Evolutionary conservation across 2,329 filamentous ascomycete genomes (phyloP).

Genomic region (Pyricularia sp.): DNA sequence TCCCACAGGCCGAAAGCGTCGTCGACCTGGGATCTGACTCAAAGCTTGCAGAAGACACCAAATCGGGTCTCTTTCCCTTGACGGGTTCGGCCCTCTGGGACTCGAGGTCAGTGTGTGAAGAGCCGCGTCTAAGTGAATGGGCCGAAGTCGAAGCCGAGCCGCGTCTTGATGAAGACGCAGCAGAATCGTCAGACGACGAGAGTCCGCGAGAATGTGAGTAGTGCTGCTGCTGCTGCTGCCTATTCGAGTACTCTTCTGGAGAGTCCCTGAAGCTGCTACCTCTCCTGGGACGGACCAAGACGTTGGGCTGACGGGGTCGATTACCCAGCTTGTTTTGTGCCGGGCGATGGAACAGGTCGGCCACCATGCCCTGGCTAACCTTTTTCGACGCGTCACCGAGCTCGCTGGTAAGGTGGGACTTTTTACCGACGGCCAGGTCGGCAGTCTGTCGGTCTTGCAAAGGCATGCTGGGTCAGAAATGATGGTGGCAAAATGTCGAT

Average conservation of each 20-base stretch:
- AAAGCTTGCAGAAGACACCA: background rate
- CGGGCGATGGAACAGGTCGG: background rate
- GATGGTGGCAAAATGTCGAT: background rate
- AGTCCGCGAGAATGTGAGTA: background rate
- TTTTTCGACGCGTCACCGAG: background rate
- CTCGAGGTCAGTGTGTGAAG: background rate
- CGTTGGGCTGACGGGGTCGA: slow-evolving; percentile 1
- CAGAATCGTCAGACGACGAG: background rate
- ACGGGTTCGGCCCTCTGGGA: background rate
- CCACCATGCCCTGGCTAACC: background rate
- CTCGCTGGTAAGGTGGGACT: background rate
- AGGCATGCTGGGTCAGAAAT: background rate
- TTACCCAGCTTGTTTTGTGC: slow-evolving; percentile 3
- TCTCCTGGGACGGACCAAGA: background rate
- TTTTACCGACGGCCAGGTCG: background rate
- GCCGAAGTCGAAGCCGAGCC: background rate
- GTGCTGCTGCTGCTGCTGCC: background rate
- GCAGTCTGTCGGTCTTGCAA: background rate
- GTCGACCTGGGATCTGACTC: background rate
- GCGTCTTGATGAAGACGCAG: background rate
- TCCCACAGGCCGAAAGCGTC: background rate
- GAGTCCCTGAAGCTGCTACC: background rate
- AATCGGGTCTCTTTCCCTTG: background rate
- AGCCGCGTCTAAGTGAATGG: background rate
- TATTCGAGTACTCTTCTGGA: background rate